phyloP scores from a whole-genome alignment of 305 asterid genomes.

The Coffea humblotiana region DNA sequence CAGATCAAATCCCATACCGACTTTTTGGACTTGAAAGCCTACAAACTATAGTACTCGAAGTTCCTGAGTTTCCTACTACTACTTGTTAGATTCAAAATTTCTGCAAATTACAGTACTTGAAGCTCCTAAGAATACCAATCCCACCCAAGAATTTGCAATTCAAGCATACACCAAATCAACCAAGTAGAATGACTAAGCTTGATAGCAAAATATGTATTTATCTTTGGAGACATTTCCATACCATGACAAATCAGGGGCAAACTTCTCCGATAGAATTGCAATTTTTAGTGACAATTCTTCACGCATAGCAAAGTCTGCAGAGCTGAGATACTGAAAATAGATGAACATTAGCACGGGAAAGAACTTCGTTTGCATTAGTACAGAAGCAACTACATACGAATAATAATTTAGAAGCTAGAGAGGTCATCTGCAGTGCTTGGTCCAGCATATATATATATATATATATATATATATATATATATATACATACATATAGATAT shows the following conservation, averaged over 20 bases:
- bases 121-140: neutral
- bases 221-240: slow-evolving; percentile 32
- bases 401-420: neutral
- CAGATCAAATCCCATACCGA: neutral
- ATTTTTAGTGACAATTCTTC: slow-evolving; percentile 92
- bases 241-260: slow-evolving; percentile 99
- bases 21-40: neutral
- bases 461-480: slow-evolving; percentile 38
- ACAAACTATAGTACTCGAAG: neutral
- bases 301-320: slow-evolving; percentile 96
- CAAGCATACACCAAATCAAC: neutral
- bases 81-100: neutral
- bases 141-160: neutral
- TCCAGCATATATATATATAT: slow-evolving; percentile 33
- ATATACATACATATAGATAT: slow-evolving; percentile 32
- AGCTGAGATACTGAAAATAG: slow-evolving; percentile 77
- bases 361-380: neutral
- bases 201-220: neutral
- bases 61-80: too few species aligned
- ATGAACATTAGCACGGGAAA: slow-evolving; percentile 21
- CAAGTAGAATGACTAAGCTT: neutral
- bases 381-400: neutral
- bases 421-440: neutral
- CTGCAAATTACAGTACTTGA: neutral
- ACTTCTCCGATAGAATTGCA: slow-evolving; percentile 95